Percentiles rank a stretch among this genome's conserved stretches.
These are phyloP conservation scores for Arabis hirsuta DNA, from an alignment of 345 rosid species.

Conservation along the genomic window DNA sequence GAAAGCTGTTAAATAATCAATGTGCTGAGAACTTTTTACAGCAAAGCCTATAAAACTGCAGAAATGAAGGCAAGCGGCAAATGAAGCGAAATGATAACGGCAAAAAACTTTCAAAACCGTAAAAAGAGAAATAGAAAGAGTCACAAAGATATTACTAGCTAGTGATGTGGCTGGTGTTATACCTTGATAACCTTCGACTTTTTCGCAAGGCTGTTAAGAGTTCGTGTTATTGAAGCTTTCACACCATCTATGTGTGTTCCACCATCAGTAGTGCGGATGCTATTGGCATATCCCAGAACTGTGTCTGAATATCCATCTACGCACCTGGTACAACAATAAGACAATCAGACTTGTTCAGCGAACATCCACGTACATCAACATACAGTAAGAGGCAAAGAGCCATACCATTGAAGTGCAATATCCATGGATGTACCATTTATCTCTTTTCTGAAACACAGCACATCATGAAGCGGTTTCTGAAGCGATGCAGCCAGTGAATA, in stretches of 20 bases:
- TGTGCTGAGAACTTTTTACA: neutral
- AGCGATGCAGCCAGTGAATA: constrained; percentile 45
- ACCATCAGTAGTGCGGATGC: constrained; percentile 88
- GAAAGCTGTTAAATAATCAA: neutral
- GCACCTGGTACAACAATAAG: constrained; percentile 58
- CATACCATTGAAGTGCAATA: constrained; percentile 92
- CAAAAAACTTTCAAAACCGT: constrained; percentile 2
- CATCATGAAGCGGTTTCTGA: constrained; percentile 86
- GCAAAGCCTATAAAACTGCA: neutral
- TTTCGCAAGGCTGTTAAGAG: constrained; percentile 74
- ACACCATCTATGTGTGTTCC: constrained; percentile 95
- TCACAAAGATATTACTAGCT: neutral
- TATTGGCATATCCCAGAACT: constrained; percentile 85
- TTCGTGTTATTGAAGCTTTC: constrained; percentile 89
- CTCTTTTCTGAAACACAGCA: constrained; percentile 74
- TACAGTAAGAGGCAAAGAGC: constrained; percentile 30
- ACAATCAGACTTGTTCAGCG: constrained; percentile 29
- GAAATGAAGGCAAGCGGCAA: constrained; percentile 17
- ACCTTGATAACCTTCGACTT: constrained; percentile 76
- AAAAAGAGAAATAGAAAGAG: neutral
- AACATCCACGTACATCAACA: neutral
- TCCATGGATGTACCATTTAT: constrained; percentile 70
- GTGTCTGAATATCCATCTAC: constrained; percentile 91
- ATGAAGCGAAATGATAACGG: neutral
- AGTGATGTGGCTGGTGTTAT: constrained; percentile 8